These are phyloP conservation scores for Acmispon strigosus DNA, from an alignment of 306 rosid genomes.

Conservation along the genomic window DNA sequence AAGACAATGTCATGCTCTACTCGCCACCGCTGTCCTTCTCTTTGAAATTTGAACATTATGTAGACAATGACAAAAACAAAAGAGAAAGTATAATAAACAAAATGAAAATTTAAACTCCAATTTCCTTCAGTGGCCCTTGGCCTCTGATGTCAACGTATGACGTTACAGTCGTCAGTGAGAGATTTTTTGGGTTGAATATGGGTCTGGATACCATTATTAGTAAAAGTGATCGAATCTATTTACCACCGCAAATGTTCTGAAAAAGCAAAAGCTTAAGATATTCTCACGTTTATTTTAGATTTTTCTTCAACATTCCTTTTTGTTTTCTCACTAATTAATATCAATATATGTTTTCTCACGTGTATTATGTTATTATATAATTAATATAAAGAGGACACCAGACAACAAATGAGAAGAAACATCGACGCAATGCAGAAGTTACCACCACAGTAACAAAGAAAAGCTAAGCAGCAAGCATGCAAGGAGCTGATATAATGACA, in stretches of 20 bases:
- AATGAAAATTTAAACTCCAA: not conserved
- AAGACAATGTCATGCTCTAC: too few relatives aligned
- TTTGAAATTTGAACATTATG: too few relatives aligned
- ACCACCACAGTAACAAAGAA: not conserved
- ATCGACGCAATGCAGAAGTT: not conserved
- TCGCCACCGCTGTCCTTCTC: too few relatives aligned
- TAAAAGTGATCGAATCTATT: conserved; percentile 4
- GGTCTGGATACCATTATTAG: not conserved
- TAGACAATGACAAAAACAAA: too few relatives aligned
- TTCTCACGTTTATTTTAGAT: conserved; percentile 19
- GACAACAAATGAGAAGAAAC: conserved; percentile 3
- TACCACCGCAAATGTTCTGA: conserved; percentile 28
- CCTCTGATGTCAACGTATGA: conserved; percentile 9
- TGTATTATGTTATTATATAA: too few relatives aligned
- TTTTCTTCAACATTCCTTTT: not conserved
- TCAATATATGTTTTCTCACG: too few relatives aligned
- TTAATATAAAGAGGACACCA: not conserved
- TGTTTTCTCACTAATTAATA: not conserved
- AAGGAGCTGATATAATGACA: not conserved
- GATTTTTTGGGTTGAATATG: not conserved
- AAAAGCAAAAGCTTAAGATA: conserved; percentile 21
- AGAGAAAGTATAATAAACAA: not conserved
- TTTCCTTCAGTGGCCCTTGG: not conserved
- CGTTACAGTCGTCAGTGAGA: conserved; percentile 11
- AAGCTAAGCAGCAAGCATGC: conserved; percentile 4